phyloP scores from a whole-genome alignment of 768 basidiomycete species.

The Phanerodontia chrysosporium region DNA sequence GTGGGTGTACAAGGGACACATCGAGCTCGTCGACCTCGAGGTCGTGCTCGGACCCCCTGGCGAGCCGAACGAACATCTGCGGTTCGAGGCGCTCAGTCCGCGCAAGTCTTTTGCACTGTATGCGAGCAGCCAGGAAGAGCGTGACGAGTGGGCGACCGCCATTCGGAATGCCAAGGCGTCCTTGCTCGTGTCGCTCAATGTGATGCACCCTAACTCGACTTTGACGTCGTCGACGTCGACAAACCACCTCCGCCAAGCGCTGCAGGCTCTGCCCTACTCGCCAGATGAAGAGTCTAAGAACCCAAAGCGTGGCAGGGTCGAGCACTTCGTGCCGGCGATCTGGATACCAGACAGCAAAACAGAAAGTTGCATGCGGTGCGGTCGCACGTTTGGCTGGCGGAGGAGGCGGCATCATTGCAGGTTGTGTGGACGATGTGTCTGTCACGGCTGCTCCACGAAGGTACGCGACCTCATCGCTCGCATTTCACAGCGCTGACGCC shows the following conservation, averaged over 20 bases:
- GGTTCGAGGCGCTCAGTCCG: slow-evolving; percentile 74
- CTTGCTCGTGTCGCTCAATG: slow-evolving; percentile 64
- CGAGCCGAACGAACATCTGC: slow-evolving; percentile 48
- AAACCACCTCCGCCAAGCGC: slow-evolving; percentile 64
- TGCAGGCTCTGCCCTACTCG: slow-evolving; percentile 70
- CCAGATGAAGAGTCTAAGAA: slow-evolving; percentile 40
- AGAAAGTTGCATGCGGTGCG: slow-evolving; percentile 83
- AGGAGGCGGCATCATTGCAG: slow-evolving; percentile 83
- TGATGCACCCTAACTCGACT: slow-evolving; percentile 75
- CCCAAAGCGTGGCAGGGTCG: slow-evolving; percentile 51
- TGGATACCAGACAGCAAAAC: slow-evolving; percentile 90
- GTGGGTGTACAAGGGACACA: slow-evolving; percentile 70
- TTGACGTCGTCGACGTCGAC: slow-evolving; percentile 75
- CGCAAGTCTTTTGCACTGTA: slow-evolving; percentile 74
- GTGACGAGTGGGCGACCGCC: slow-evolving; percentile 61
- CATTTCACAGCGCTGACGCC: slow-evolving; percentile 11
- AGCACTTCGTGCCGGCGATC: slow-evolving; percentile 85
- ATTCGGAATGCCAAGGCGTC: slow-evolving; percentile 70
- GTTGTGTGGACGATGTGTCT: slow-evolving; percentile 82
- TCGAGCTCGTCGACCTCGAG: slow-evolving; percentile 70
- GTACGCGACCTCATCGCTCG: slow-evolving; percentile 35
- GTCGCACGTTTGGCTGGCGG: slow-evolving; percentile 69
- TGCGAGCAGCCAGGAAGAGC: slow-evolving; percentile 57
- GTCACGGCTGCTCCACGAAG: slow-evolving; percentile 75
- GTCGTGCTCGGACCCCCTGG: slow-evolving; percentile 52